Conservation (phyloP, 2,329 filamentous ascomycete genomes). For the Dothiorella sarmentorum region DNA sequence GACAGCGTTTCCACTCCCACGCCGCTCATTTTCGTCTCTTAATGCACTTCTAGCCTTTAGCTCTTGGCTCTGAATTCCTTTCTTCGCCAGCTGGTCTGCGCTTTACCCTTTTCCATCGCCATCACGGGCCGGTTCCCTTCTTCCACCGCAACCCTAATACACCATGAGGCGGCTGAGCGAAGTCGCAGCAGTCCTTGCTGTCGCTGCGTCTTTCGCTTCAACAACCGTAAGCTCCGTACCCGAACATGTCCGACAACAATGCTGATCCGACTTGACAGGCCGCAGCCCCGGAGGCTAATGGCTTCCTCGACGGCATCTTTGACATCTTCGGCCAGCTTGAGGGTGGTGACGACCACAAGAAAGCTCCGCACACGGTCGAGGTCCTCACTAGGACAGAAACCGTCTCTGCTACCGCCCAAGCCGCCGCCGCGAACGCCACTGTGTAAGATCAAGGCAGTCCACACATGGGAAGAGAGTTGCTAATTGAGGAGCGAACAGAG, state of each 20-base stretch:
- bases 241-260: background rate
- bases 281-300: slow-evolving; percentile 13
- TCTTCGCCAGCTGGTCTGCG: slow-evolving; percentile 14
- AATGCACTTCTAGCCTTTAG: background rate
- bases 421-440: slow-evolving; percentile 4
- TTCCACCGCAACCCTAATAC: background rate
- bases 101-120: slow-evolving; percentile 1
- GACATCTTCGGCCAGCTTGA: background rate
- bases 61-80: background rate
- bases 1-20: background rate
- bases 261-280: background rate
- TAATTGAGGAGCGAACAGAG: background rate
- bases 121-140: slow-evolving; percentile 18
- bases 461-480: too few relatives aligned
- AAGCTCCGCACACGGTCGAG: slow-evolving; percentile 8
- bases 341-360: background rate
- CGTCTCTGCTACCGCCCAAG: background rate
- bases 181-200: slow-evolving; percentile 1
- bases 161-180: slow-evolving; percentile 3
- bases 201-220: background rate
- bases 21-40: slow-evolving; percentile 8
- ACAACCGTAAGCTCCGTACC: background rate
- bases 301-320: background rate
- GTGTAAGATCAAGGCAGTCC: background rate
- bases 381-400: background rate